Evolutionary conservation across 352 stramenopile species (phyloP), one percentile per base, ranked within the genome.

Genomic region (Phytophthora ohioensis): DNA sequence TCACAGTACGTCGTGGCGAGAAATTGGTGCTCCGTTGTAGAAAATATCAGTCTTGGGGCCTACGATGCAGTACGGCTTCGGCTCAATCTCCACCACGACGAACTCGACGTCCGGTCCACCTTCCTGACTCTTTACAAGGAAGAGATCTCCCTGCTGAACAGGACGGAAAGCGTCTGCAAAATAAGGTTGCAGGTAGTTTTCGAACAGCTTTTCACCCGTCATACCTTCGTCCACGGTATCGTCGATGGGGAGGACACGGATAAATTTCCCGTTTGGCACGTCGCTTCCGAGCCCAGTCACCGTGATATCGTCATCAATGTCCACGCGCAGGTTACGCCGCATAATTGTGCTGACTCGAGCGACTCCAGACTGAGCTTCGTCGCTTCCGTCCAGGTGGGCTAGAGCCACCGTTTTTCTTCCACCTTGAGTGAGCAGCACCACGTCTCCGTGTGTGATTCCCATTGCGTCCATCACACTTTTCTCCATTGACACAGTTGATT

Each of bases 181-280:
- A 10, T 73, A 46, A 48, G 67, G 66, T n/a, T 65, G 60, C 34
- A 74, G 13, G n/a, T 74, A 74, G 38, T 66, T 62, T 4, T 70
- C 60, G 45, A 73, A 73, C 4, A 70, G 41, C 3, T 67, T 70
- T 32, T 74, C 67, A n/a, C 55, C 38, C 6, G 55, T 5, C 41
- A 54, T 48, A 31, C n/a, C 34, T 4, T 70, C 60, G 15, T 74
- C 67, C 3, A 74, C 38, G 4, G 67, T 70, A 15, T 74, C 67
- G 27, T 74, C 67, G 13, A 74, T 70, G 5, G 67, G 67, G 8
- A 65, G 54, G 4, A 74, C 60, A 7, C 54, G 67, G 15, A 74
- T 74, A 30, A 57, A 66, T 12, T 57, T 65, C 10, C 60, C 53
- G 13, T 52, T 61, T 0, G 67, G 60, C 7, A 74, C 53, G 36